These are phyloP conservation scores for Sporormia fimetaria DNA, from an alignment of 495 filamentous ascomycete genomes.

Conservation along the genomic window DNA sequence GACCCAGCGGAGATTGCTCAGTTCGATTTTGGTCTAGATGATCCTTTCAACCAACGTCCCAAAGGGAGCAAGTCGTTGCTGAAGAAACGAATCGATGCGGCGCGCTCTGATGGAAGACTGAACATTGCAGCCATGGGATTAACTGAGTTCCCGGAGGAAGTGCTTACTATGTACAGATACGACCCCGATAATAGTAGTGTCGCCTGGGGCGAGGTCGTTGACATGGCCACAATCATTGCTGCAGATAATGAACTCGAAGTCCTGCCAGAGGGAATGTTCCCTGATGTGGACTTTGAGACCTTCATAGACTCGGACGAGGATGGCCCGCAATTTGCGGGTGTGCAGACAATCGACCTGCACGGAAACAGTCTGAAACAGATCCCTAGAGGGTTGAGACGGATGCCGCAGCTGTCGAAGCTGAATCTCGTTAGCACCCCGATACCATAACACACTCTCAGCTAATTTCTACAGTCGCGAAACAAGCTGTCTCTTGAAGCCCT, in stretches of 20 bases:
- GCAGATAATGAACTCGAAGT: conserved; percentile 83
- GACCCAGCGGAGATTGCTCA: conserved; percentile 44
- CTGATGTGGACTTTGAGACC: conserved; percentile 46
- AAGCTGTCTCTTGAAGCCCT: conserved; percentile 57
- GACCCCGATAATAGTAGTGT: conserved; percentile 38
- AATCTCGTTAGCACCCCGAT: conserved; percentile 67
- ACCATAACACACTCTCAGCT: conserved; percentile 3
- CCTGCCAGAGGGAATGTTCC: conserved; percentile 63
- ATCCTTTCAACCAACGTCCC: conserved; percentile 32
- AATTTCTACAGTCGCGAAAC: conserved; percentile 56
- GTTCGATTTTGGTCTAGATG: conserved; percentile 27
- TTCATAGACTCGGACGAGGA: conserved; percentile 47
- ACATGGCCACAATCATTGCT: conserved; percentile 75
- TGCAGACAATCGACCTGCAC: conserved; percentile 77
- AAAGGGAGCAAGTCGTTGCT: conserved; percentile 45
- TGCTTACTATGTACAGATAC: conserved; percentile 78
- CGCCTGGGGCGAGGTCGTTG: conserved; percentile 88
- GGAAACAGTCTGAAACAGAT: conserved; percentile 63
- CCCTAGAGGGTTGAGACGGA: conserved; percentile 62
- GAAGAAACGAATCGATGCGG: conserved; percentile 61
- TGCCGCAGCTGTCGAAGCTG: conserved; percentile 61
- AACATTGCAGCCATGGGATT: conserved; percentile 84
- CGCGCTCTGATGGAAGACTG: conserved; percentile 67
- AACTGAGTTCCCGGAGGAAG: conserved; percentile 66
- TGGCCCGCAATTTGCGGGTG: conserved; percentile 68